Evolutionary conservation across 106 monocot genomes (phyloP).

Genomic region (Acorus calamus): DNA sequence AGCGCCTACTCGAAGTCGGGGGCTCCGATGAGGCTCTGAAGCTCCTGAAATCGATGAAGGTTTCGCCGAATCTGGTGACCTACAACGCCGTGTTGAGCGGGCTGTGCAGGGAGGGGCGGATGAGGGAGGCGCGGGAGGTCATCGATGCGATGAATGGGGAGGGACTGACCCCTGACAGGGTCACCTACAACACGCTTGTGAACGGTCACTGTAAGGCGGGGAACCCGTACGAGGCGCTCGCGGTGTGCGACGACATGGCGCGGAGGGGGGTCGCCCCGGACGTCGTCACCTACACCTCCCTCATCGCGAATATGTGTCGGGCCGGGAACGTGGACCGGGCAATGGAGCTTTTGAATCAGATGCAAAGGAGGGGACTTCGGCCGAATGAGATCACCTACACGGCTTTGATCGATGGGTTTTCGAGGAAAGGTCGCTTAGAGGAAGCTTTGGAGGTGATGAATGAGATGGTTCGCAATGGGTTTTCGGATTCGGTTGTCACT

Average conservation of each 20-base stretch:
- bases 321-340: slow-evolving; percentile 62
- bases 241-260: slow-evolving; percentile 52
- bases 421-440: slow-evolving; percentile 61
- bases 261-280: slow-evolving; percentile 46
- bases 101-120: slow-evolving; percentile 34
- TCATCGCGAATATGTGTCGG: slow-evolving; percentile 57
- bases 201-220: slow-evolving; percentile 65
- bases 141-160: slow-evolving; percentile 49
- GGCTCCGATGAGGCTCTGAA: slow-evolving; percentile 17
- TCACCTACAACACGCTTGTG: slow-evolving; percentile 69
- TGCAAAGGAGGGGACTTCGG: slow-evolving; percentile 53
- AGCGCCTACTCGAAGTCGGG: slow-evolving; percentile 37
- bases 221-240: slow-evolving; percentile 54
- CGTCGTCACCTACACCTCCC: slow-evolving; percentile 67
- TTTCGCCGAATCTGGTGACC: slow-evolving; percentile 48
- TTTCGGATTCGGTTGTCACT: slow-evolving; percentile 36
- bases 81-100: slow-evolving; percentile 69
- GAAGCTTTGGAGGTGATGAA: slow-evolving; percentile 52
- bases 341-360: slow-evolving; percentile 47
- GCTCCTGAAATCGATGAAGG: slow-evolving; percentile 24
- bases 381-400: slow-evolving; percentile 73
- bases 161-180: slow-evolving; percentile 45
- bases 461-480: slow-evolving; percentile 52
- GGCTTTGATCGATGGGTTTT: slow-evolving; percentile 67
- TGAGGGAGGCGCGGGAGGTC: slow-evolving; percentile 31